These are phyloP conservation scores for Exophiala calicioides DNA, from an alignment of 2,329 filamentous ascomycete species.

Conservation along the genomic window DNA sequence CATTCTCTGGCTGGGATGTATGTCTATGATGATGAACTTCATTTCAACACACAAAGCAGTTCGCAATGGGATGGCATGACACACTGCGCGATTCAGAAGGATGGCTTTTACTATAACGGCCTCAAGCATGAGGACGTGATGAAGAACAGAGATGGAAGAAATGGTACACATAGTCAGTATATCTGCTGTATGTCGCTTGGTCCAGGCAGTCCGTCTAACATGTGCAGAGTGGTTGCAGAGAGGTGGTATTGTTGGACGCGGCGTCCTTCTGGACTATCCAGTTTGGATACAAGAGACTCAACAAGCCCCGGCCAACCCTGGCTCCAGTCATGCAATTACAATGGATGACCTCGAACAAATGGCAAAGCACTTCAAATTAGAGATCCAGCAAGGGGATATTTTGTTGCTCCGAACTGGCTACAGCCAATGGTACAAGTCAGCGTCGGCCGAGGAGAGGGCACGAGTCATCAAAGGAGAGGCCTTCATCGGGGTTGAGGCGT, in stretches of 20 bases:
- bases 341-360: not conserved
- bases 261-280: slow-evolving; percentile 58
- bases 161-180: slow-evolving; percentile 1
- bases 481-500: slow-evolving; percentile 14
- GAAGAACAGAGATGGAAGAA: not conserved
- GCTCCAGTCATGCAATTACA: not conserved
- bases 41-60: slow-evolving; percentile 12
- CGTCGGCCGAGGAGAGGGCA: not conserved
- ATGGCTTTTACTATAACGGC: slow-evolving; percentile 39
- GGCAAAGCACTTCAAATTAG: slow-evolving; percentile 3
- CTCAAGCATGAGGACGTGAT: slow-evolving; percentile 34
- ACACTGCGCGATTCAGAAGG: slow-evolving; percentile 34
- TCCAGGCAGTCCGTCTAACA: no score
- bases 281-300: slow-evolving; percentile 1
- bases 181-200: not conserved
- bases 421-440: slow-evolving; percentile 1
- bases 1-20: not conserved
- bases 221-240: slow-evolving; percentile 1
- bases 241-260: slow-evolving; percentile 57
- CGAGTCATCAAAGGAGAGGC: not conserved
- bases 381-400: slow-evolving; percentile 6
- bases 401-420: slow-evolving; percentile 3
- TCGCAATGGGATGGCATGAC: slow-evolving; percentile 12
- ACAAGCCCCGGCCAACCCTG: not conserved
- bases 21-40: slow-evolving; percentile 1